phyloP scores from a whole-genome alignment of 2,329 filamentous ascomycete genomes.

The Beauveria caledonica region DNA sequence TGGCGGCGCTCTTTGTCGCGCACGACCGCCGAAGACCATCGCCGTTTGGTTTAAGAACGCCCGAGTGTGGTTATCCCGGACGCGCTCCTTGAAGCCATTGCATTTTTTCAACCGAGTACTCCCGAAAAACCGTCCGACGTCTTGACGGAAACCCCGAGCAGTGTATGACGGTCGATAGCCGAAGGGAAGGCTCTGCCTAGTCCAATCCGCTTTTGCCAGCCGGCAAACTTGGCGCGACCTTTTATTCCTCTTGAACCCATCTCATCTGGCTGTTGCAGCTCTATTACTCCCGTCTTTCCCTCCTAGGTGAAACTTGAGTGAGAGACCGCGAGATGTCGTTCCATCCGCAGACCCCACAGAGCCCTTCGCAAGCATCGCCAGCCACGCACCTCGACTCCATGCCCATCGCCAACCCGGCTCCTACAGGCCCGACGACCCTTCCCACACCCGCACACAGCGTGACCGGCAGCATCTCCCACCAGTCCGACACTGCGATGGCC shows the following conservation, averaged over 20 bases:
- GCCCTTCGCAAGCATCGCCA: conserved; percentile 54
- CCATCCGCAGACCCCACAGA: conserved; percentile 60
- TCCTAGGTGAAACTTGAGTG: neutral
- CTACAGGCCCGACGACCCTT: conserved; percentile 31
- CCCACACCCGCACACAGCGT: conserved; percentile 57
- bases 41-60: neutral
- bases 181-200: conserved; percentile 12
- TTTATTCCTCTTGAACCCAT: neutral
- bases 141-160: conserved; percentile 1
- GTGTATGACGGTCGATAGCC: conserved; percentile 13
- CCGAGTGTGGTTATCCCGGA: neutral
- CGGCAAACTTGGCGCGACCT: conserved; percentile 12
- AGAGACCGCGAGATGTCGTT: conserved; percentile 46
- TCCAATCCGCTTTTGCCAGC: conserved; percentile 10
- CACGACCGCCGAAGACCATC: neutral
- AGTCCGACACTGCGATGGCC: conserved; percentile 37
- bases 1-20: neutral
- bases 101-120: neutral
- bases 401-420: conserved; percentile 35
- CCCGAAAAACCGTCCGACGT: neutral
- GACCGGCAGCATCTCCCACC: conserved; percentile 43
- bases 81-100: neutral
- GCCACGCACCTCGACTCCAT: conserved; percentile 43
- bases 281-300: neutral
- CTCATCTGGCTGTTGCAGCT: neutral